Percentiles rank a stretch among this genome's conserved stretches.
Conservation (phyloP, 148 eudicot species). For the Limonium bicolor region DNA sequence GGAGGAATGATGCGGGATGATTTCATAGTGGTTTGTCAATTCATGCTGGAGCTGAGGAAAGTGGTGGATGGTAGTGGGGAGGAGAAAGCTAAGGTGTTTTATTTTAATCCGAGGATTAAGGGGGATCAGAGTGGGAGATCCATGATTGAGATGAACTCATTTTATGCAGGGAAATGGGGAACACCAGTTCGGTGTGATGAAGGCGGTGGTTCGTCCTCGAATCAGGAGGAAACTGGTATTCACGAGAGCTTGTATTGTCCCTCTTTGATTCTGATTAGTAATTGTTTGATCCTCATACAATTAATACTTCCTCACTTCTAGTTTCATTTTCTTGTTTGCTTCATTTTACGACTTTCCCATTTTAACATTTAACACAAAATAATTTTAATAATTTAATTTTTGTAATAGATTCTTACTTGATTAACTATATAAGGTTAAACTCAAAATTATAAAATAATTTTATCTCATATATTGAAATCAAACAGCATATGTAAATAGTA, state of each 20-base stretch:
- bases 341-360: too few species aligned
- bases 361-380: too few species aligned
- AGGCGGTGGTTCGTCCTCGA: slow-evolving; percentile 50
- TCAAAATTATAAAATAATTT: too few species aligned
- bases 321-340: too few species aligned
- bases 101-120: slow-evolving; percentile 77
- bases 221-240: slow-evolving; percentile 79
- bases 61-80: slow-evolving; percentile 79
- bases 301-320: not conserved
- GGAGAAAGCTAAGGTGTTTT: slow-evolving; percentile 79
- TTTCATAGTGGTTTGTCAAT: slow-evolving; percentile 78
- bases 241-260: not conserved
- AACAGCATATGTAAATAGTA: too few species aligned
- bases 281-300: not conserved
- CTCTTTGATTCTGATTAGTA: not conserved
- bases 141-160: slow-evolving; percentile 84
- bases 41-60: slow-evolving; percentile 79
- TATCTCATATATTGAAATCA: too few species aligned
- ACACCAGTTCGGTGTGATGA: slow-evolving; percentile 66
- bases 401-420: too few species aligned
- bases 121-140: slow-evolving; percentile 94
- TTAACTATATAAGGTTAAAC: too few species aligned
- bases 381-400: too few species aligned
- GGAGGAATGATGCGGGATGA: too few species aligned
- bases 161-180: slow-evolving; percentile 91